Conservation (phyloP, 1,139 yeast species). For the Yamadazyma spencermartinsiae region DNA sequence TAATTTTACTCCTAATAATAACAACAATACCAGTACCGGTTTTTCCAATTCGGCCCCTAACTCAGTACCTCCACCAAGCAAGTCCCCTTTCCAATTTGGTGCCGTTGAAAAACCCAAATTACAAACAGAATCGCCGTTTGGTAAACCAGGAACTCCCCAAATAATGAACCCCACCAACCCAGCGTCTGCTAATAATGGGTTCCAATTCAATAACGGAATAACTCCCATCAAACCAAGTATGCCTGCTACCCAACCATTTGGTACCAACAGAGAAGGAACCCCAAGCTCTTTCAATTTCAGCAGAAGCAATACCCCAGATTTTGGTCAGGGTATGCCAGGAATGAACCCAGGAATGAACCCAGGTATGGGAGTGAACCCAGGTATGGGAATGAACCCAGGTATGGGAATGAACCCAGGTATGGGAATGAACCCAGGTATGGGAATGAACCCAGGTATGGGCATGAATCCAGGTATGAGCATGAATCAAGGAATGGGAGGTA, state of each 20-base stretch:
- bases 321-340: constrained; percentile 3
- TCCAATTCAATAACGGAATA: constrained; percentile 15
- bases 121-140: constrained; percentile 2
- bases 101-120: constrained; percentile 6
- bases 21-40: constrained; percentile 6
- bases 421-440: background rate
- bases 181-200: constrained; percentile 5
- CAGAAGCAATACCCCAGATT: constrained; percentile 18
- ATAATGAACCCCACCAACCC: constrained; percentile 5
- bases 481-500: constrained; percentile 3
- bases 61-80: constrained; percentile 4
- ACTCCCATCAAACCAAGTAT: constrained; percentile 14
- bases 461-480: constrained; percentile 1
- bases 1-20: constrained; percentile 12
- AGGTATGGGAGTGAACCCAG: background rate
- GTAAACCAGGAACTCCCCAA: constrained; percentile 5
- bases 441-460: background rate
- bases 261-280: constrained; percentile 10
- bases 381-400: background rate
- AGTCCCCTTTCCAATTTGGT: constrained; percentile 11
- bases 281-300: constrained; percentile 9
- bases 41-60: constrained; percentile 5
- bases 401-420: background rate
- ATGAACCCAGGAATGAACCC: background rate
- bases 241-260: constrained; percentile 1